phyloP scores from a whole-genome alignment of 192 early-diverging fungal genomes.

The Kappamyces sp. region DNA sequence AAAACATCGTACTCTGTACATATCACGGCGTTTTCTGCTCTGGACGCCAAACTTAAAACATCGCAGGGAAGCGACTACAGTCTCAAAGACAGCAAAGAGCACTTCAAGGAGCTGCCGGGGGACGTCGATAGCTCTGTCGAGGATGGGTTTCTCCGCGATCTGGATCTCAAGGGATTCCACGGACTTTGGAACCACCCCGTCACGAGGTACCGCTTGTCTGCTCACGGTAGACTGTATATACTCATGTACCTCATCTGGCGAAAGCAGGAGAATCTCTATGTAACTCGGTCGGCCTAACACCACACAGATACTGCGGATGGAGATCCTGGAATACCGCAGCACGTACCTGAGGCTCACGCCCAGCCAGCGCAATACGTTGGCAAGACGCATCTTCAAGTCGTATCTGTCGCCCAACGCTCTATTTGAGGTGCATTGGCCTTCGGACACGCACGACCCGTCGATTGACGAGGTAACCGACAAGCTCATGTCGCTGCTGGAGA shows the following conservation, averaged over 20 bases:
- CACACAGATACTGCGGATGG: constrained; percentile 36
- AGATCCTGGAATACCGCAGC: constrained; percentile 30
- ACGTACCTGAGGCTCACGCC: constrained; percentile 23
- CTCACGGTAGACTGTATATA: constrained; percentile 34
- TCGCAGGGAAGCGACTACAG: too few species aligned
- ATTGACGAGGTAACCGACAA: constrained; percentile 17
- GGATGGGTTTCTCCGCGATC: constrained; percentile 28
- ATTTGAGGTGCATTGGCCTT: constrained; percentile 20
- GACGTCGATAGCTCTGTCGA: background rate
- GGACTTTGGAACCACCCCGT: constrained; percentile 46
- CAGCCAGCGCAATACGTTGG: constrained; percentile 21
- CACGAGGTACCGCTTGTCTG: constrained; percentile 26
- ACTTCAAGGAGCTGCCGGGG: too few species aligned
- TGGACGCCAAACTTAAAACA: too few species aligned
- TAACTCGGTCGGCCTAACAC: constrained; percentile 13
- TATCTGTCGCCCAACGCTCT: constrained; percentile 28
- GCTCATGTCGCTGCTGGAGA: constrained; percentile 24
- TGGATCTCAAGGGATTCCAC: constrained; percentile 31
- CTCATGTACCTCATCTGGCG: constrained; percentile 41
- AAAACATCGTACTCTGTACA: too few species aligned
- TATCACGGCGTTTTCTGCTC: too few species aligned
- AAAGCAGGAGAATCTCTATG: constrained; percentile 33
- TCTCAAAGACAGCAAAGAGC: too few species aligned
- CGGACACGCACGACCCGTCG: constrained; percentile 18
- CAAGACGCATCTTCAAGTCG: constrained; percentile 31